Base-by-base conservation (phyloP, 768 basidiomycete genomes). In the Mycena vulgaris region DNA sequence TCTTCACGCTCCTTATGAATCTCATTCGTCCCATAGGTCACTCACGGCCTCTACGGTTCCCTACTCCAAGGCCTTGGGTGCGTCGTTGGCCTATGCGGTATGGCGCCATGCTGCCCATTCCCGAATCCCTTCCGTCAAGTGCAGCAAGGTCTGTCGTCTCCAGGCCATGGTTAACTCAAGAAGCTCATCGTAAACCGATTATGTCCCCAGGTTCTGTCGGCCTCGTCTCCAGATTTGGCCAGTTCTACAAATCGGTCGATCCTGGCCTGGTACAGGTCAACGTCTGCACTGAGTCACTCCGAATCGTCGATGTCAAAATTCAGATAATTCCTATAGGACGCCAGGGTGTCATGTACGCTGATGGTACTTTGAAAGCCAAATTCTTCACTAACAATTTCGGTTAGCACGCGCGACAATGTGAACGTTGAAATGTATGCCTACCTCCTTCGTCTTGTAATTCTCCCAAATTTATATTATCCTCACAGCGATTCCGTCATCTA, bases 171-270 rank as follows among this genome's bases (percentile, higher is more conserved):
- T n/a, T n/a, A n/a, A n/a, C 6, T 4, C 10, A 48, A 48, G 5
- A 21, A 42, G 11, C 9, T 5, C 7, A 5, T 42, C 42, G 19
- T 10, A 42, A 37, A 6, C 27, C 25, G 19, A 48, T 27, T 27
- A 3, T 19, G 7, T 28, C 66, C 62, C 53, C 75, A 94, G 95
- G 95, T 31, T 91, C 92, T 63, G 95, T 97, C 73, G 97, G 97
- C 63, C 87, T 99, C 67, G 91, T 99, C 77, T 92, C 94, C 39
- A 92, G 96, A 67, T 98, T 98, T 76, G 97, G 97, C 56, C 90
- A 97, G 78, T 97, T 98, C 87, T 97, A 97, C 90, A 95, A 94
- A 82, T 92, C 95, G 10, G 95, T 97, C 75, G 95, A 97, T 78
- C 96, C 95, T 1, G 96, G 97, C 66, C 87, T 98, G 37, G 93